Evolutionary conservation across 192 early-diverging fungal genomes (phyloP), one percentile per base, ranked within the genome.

Genomic region (Backusella morwellensis): DNA sequence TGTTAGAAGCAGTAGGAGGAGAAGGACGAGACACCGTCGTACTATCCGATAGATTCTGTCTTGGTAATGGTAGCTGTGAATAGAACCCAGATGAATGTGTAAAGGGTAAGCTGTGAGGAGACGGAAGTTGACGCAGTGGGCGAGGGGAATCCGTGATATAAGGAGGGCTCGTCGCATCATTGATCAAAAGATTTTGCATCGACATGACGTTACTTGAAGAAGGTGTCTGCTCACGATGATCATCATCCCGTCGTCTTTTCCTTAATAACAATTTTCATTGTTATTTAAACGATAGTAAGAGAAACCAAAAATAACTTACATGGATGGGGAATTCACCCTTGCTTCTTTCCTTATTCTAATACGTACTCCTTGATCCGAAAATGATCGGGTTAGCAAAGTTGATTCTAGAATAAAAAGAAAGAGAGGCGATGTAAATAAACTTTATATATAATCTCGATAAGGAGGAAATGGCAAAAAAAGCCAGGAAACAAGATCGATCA

Each of bases 351-450:
- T 35, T 21, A 69, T 69, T 8, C 68, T 17, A 69, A 69, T 69
- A 11, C 68, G 68, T 36, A 69, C 68, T 69, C 68, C 68, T 69
- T 69, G 68, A 69, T 69, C 68, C 1, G 68, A 69, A 69, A 69
- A 69, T 35, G 68, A 69, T 38, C 68, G 68, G n/a, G 68, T 69
- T 69, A 69, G 9, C 19, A 38, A 35, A 23, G 68, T 69, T 21
- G 68, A 69, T 21, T 69, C 68, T 56, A 32, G 8, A 32, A 35
- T 36, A 34, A 72, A 41, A 21, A 4, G 35, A 34, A 35, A 67
- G 12, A 9, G 17, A 14, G 66, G n/a, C 19, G n/a, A 38, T 70
- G 1, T 40, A 38, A 36, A 40, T 70, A 41, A 23, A n/a, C 35
- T 41, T 70, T 69, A 6, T 68, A 38, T 26, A 1, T 63, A 63